Base-by-base conservation (phyloP, 2,329 filamentous ascomycete genomes). In the Stachybotrys elegans region DNA sequence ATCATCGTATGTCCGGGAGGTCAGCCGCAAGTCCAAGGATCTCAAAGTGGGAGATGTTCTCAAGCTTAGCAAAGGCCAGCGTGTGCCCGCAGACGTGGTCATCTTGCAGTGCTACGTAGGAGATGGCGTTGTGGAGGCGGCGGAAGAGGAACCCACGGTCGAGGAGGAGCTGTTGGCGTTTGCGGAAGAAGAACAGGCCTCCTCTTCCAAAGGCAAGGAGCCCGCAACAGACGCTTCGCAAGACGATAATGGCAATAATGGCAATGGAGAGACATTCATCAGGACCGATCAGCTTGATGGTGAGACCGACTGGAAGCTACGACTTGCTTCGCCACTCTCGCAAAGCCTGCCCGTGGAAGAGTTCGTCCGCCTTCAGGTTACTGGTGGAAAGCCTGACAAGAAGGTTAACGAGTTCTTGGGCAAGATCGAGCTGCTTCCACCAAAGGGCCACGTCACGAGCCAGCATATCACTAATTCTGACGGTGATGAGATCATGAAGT, bases 221-320 rank as follows among this genome's bases (percentile, higher is more conserved):
- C 61, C 63, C 22, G 57, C 59, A 35, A 45, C 52, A 32, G 57
- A 58, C 11, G 56, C 61, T 38, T 50, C 54, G 3, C n/a, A n/a
- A n/a, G n/a, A n/a, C n/a, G n/a, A n/a, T n/a, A n/a, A n/a, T n/a
- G 63, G 67, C 29, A 62, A 57, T 39, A 66, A 68, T 16, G 67
- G 76, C n/a, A 73, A 75, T 21, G 90, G 90, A 22, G 94, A 98
- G 66, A 92, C 92, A 0, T 98, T 98, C 58, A 97, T 98, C 59
- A 81, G 93, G 48, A 98, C 94, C 2, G 93, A 98, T 64, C 93
- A 98, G 61, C 76, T 98, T 9, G 93, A 98, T 58, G 93, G 93
- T 54, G 93, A 98, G 68, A 98, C 93, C 0, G 93, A 98, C 60
- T 98, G 93, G 94, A 98, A 98, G 67, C 72, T 98, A 45, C 84